Conservation (phyloP, 331 rosid genomes). For the Ulmus americana region DNA sequence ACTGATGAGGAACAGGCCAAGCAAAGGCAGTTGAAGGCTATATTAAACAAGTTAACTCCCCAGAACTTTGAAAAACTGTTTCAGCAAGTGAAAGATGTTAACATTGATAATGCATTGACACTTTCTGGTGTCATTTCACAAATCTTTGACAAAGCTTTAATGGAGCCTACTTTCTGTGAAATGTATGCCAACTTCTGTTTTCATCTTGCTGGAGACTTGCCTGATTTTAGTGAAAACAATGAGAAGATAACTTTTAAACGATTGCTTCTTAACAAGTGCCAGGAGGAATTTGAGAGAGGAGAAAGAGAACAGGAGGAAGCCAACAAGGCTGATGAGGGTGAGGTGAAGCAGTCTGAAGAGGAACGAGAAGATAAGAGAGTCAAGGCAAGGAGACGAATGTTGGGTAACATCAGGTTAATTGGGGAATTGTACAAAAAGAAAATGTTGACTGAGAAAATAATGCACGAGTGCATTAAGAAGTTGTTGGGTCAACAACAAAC, state of each 20-base stretch:
- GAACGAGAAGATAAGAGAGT: slow-evolving; percentile 71
- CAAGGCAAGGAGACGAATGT: slow-evolving; percentile 85
- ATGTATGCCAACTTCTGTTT: slow-evolving; percentile 91
- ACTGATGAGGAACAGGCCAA: slow-evolving; percentile 68
- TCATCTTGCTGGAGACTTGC: slow-evolving; percentile 68
- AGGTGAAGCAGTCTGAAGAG: slow-evolving; percentile 55
- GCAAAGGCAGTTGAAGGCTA: slow-evolving; percentile 85
- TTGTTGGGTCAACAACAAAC: slow-evolving; percentile 68
- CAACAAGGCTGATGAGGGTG: slow-evolving; percentile 68
- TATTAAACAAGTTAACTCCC: slow-evolving; percentile 83
- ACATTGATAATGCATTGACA: slow-evolving; percentile 64
- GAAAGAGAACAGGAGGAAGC: slow-evolving; percentile 92
- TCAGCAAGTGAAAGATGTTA: slow-evolving; percentile 88
- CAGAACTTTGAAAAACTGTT: slow-evolving; percentile 88
- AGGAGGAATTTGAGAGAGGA: slow-evolving; percentile 95
- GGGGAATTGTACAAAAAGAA: slow-evolving; percentile 88
- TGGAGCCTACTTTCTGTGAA: slow-evolving; percentile 98
- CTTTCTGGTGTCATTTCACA: slow-evolving; percentile 86
- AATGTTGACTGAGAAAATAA: slow-evolving; percentile 93
- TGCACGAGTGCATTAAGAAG: slow-evolving; percentile 81
- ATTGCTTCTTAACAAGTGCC: slow-evolving; percentile 79
- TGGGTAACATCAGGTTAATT: slow-evolving; percentile 89
- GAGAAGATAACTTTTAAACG: slow-evolving; percentile 83
- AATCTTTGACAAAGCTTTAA: slow-evolving; percentile 90
- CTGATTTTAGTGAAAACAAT: slow-evolving; percentile 67